Base-by-base conservation (phyloP, 176 grass and related monocot species). In the Luzula sylvatica region DNA sequence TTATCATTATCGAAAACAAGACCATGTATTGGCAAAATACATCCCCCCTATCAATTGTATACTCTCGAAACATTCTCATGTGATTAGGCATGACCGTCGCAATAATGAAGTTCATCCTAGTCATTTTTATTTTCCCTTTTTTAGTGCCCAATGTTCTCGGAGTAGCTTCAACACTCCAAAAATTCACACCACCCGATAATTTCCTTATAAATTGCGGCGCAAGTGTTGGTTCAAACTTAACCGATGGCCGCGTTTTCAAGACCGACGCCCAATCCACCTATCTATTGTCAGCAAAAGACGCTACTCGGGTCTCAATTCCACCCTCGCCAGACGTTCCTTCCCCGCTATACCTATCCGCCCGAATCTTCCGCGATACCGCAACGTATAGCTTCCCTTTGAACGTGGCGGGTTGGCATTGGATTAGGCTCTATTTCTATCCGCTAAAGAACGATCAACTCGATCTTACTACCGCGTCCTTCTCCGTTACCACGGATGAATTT, bases 191-290 rank as follows among this genome's bases (percentile, higher is more conserved):
- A 2, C 71, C 46, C 38, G 89, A 95, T 68, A 81, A 64, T 56
- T 88, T 85, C 73, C 74, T 85, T 6, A 67, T 95, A 55, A 75
- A 88, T 65, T 95, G 90, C 56, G 90, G 90, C 17, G n/a, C n/a
- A n/a, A n/a, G n/a, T n/a, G n/a, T n/a, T n/a, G n/a, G n/a, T n/a
- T 54, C 66, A 12, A 55, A 73, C 30, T 73, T 63, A 5, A 15
- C 46, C 8, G 80, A 73, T 48, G 70, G 83, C 20, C 87, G 82
- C 53, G 65, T 48, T 7, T 95, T 85, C 69, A 85, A 82, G 90
- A 76, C 84, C 5, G 83, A 95, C 50, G 28, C 56, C 11, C 76
- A 95, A 61, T 42, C 83, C 5, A 75, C 81, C 57, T 49, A 47
- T 26, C 58, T 82, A 3, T 72, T 95, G 5, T 63, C 90, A 2